Percentiles rank a stretch among this genome's conserved stretches.
These are phyloP conservation scores for Aaosphaeria pasadenensis DNA, from an alignment of 2,329 filamentous ascomycete species.

Conservation along the genomic window DNA sequence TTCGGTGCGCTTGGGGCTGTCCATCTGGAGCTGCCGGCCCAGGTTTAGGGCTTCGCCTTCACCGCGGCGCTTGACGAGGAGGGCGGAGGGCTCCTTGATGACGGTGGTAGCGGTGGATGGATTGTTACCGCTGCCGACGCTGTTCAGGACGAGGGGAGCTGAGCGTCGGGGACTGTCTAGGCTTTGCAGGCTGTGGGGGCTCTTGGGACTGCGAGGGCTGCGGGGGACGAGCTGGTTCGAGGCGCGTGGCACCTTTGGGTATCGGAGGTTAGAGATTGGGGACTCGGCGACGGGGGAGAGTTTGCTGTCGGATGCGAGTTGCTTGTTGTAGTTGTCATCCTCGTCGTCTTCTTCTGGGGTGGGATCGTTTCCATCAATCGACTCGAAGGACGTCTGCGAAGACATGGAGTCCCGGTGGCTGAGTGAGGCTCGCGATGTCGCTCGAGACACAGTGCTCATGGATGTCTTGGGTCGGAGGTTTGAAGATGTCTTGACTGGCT, in stretches of 20 bases:
- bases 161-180: conserved; percentile 1
- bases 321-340: conserved; percentile 22
- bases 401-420: conserved; percentile 31
- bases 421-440: conserved; percentile 24
- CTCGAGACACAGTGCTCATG: conserved; percentile 25
- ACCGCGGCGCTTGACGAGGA: conserved; percentile 37
- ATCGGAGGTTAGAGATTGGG: conserved; percentile 43
- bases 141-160: background rate
- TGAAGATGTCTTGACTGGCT: background rate
- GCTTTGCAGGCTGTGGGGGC: conserved; percentile 8
- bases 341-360: conserved; percentile 46
- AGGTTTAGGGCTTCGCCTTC: conserved; percentile 33
- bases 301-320: conserved; percentile 21
- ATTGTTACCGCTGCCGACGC: too few relatives aligned
- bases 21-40: conserved; percentile 32
- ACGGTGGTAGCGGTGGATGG: conserved; percentile 1
- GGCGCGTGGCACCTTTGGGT: conserved; percentile 48
- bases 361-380: conserved; percentile 42
- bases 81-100: conserved; percentile 18
- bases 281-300: conserved; percentile 44
- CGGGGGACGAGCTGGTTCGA: conserved; percentile 46
- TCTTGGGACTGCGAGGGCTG: conserved; percentile 23
- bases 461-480: conserved; percentile 23
- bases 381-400: conserved; percentile 47
- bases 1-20: conserved; percentile 11